phyloP scores from a whole-genome alignment of 495 filamentous ascomycete species.

The Pyrenula aspistea region DNA sequence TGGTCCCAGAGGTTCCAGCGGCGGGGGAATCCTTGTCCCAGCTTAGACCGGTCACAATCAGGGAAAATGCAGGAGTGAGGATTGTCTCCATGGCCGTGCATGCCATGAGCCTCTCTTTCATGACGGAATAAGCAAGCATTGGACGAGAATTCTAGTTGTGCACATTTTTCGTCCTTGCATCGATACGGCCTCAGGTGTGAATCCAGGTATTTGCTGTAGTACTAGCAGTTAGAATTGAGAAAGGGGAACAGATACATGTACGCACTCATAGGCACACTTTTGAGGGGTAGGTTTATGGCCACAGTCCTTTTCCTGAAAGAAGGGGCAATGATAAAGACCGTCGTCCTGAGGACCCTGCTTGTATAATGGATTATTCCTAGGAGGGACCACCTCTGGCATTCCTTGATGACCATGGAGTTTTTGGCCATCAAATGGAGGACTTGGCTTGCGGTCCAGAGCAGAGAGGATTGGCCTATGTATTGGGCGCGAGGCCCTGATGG shows the following conservation, averaged over 20 bases:
- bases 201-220: constrained; percentile 78
- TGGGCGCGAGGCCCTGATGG: neutral
- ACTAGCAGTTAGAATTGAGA: constrained; percentile 19
- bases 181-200: constrained; percentile 89
- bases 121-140: constrained; percentile 92
- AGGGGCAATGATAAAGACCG: constrained; percentile 85
- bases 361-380: neutral
- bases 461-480: neutral
- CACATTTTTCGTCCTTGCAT: constrained; percentile 70
- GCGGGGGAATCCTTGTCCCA: constrained; percentile 78
- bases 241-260: constrained; percentile 5
- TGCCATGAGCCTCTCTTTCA: constrained; percentile 85
- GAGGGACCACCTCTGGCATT: neutral
- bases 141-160: constrained; percentile 65
- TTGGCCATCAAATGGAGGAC: neutral
- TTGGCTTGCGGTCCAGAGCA: neutral
- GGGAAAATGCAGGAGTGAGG: constrained; percentile 75
- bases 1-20: constrained; percentile 92
- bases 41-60: constrained; percentile 68
- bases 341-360: constrained; percentile 23
- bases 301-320: constrained; percentile 57
- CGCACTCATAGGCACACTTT: constrained; percentile 97
- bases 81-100: constrained; percentile 88
- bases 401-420: neutral
- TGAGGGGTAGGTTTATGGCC: constrained; percentile 78